A percentile compares a stretch with the other conserved stretches of the same genome.
phyloP scores from a whole-genome alignment of 805 yeast genomes.

The Saccharomycopsis olivae region DNA sequence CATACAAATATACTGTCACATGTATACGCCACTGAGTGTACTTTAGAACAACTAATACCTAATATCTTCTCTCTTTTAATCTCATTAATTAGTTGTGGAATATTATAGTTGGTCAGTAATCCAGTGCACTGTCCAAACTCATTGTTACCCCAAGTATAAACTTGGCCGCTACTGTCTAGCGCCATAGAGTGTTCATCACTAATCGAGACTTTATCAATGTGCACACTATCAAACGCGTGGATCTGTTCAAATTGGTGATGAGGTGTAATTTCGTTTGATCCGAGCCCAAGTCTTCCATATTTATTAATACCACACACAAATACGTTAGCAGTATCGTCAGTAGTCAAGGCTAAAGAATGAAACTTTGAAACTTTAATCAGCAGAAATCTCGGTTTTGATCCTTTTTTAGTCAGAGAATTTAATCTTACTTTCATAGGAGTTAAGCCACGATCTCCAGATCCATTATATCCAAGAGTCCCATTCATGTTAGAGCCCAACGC shows the following conservation, averaged over 20 bases:
- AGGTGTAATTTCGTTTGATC: constrained; percentile 26
- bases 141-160: constrained; percentile 77
- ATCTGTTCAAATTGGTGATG: constrained; percentile 37
- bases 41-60: constrained; percentile 52
- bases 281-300: constrained; percentile 63
- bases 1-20: constrained; percentile 44
- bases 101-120: constrained; percentile 22
- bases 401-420: constrained; percentile 21
- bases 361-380: constrained; percentile 47
- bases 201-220: constrained; percentile 31
- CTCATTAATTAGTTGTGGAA: constrained; percentile 24
- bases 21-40: constrained; percentile 57
- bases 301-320: constrained; percentile 58
- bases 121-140: constrained; percentile 62
- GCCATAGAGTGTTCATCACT: constrained; percentile 64
- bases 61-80: constrained; percentile 27
- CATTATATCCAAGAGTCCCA: constrained; percentile 57
- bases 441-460: constrained; percentile 36
- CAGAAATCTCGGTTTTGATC: constrained; percentile 35
- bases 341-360: constrained; percentile 52
- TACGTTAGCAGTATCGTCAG: constrained; percentile 34
- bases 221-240: constrained; percentile 26
- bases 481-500: constrained; percentile 56
- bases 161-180: constrained; percentile 38
- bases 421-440: constrained; percentile 5